Conservation (phyloP, 2,329 filamentous ascomycete genomes). For the Boeremia lycopersici region DNA sequence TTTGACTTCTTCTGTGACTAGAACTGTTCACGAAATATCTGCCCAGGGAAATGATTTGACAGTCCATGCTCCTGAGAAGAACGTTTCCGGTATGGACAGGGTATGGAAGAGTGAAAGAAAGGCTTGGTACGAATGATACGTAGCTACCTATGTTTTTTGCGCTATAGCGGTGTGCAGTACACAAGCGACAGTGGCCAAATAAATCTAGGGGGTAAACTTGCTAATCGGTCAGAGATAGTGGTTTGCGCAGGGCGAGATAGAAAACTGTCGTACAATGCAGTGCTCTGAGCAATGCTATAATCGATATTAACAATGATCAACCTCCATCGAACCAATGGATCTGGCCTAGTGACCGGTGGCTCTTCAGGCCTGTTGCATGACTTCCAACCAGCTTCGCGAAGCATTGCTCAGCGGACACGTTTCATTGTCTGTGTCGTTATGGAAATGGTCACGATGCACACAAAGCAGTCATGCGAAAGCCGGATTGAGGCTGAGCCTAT, state of each 20-base stretch:
- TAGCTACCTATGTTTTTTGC: not conserved
- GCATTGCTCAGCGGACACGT: not conserved
- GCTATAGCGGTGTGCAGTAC: not conserved
- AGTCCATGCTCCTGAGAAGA: not conserved
- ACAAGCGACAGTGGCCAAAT: not conserved
- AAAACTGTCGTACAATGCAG: not conserved
- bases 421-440: not conserved
- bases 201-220: not conserved
- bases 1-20: not conserved
- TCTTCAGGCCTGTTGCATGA: not conserved
- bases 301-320: not conserved
- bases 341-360: not conserved
- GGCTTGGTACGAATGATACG: not conserved
- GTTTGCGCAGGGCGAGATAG: not conserved
- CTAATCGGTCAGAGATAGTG: not conserved
- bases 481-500: not conserved
- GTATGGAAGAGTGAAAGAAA: not conserved
- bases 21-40: not conserved
- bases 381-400: not conserved
- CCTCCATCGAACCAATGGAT: not conserved
- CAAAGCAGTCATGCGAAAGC: not conserved
- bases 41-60: not conserved
- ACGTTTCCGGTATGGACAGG: not conserved
- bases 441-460: not conserved
- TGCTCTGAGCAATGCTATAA: not conserved